Evolutionary conservation across 768 basidiomycete species (phyloP).

Genomic region (Mrakia hoshinonis): DNA sequence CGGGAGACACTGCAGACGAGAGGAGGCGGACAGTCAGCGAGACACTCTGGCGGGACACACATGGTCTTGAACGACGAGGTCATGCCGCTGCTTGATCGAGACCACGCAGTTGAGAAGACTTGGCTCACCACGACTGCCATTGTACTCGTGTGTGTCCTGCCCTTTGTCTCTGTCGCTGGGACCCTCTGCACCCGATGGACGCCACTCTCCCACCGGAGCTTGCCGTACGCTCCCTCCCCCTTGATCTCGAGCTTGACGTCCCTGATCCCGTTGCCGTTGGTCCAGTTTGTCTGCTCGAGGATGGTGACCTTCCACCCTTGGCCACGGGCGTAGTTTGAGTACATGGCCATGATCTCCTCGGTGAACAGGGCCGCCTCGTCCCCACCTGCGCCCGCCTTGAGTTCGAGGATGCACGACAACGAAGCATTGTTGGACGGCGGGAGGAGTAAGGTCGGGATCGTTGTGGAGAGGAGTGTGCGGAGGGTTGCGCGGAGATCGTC

Average conservation of each 20-base stretch:
- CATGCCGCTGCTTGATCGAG: no score
- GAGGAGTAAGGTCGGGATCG: constrained; percentile 61
- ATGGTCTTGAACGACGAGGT: no score
- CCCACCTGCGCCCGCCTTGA: constrained; percentile 89
- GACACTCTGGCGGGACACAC: no score
- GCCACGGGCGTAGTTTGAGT: constrained; percentile 54
- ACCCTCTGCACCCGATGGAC: constrained; percentile 93
- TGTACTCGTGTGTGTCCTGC: constrained; percentile 85
- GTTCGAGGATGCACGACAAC: constrained; percentile 72
- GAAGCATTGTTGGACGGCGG: constrained; percentile 59
- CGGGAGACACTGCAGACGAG: constrained; percentile 62
- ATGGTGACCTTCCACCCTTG: constrained; percentile 54
- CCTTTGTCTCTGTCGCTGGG: constrained; percentile 78
- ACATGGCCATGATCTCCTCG: constrained; percentile 70
- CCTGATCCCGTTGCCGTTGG: constrained; percentile 34
- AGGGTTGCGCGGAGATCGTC: constrained; percentile 44
- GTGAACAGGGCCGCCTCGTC: constrained; percentile 78
- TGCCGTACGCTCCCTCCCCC: constrained; percentile 68
- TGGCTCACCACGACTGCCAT: constrained; percentile 73
- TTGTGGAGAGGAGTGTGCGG: constrained; percentile 34
- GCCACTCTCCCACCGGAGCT: constrained; percentile 80
- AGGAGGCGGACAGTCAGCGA: constrained; percentile 1
- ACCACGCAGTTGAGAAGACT: no score
- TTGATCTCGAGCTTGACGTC: constrained; percentile 59
- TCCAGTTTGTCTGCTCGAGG: constrained; percentile 30